These are phyloP conservation scores for Pichia sorboxylosa DNA, from an alignment of 1,139 yeast species.

Conservation along the genomic window DNA sequence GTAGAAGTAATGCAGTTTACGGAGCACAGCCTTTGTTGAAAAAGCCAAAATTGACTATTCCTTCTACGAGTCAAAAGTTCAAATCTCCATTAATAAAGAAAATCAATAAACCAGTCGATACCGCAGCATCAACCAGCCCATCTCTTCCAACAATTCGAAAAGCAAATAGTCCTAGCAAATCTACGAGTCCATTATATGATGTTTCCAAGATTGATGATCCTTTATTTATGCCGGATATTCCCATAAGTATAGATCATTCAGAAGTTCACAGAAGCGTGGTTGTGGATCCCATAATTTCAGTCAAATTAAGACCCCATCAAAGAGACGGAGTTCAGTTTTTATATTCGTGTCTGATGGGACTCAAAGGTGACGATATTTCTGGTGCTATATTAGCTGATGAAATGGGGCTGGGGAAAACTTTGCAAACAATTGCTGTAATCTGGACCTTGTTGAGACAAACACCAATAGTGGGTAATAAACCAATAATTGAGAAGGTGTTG, in stretches of 20 bases:
- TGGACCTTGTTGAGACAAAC: constrained; percentile 78
- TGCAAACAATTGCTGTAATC: constrained; percentile 70
- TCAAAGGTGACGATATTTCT: constrained; percentile 35
- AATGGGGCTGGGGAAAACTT: constrained; percentile 93
- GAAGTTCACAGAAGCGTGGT: constrained; percentile 30
- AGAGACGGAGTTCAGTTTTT: constrained; percentile 70
- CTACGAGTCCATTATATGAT: constrained; percentile 6
- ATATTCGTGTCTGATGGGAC: constrained; percentile 74
- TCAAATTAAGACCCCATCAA: constrained; percentile 68
- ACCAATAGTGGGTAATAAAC: constrained; percentile 34
- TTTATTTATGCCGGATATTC: constrained; percentile 33
- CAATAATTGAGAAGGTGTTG: constrained; percentile 42
- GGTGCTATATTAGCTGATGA: constrained; percentile 93
- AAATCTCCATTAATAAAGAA: constrained; percentile 4
- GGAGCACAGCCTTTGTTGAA: too few species aligned
- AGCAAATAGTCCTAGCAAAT: background rate
- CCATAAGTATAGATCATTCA: constrained; percentile 6
- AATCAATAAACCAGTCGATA: background rate
- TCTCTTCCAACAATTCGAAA: background rate
- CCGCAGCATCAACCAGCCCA: background rate
- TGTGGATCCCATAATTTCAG: constrained; percentile 55
- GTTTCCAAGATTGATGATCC: constrained; percentile 24
- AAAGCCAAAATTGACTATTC: too few species aligned
- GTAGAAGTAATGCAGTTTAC: too few species aligned
- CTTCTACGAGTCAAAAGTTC: too few species aligned